These are phyloP conservation scores for Ustilago sp. DNA, from an alignment of 1,284 basidiomycete species.

Conservation along the genomic window DNA sequence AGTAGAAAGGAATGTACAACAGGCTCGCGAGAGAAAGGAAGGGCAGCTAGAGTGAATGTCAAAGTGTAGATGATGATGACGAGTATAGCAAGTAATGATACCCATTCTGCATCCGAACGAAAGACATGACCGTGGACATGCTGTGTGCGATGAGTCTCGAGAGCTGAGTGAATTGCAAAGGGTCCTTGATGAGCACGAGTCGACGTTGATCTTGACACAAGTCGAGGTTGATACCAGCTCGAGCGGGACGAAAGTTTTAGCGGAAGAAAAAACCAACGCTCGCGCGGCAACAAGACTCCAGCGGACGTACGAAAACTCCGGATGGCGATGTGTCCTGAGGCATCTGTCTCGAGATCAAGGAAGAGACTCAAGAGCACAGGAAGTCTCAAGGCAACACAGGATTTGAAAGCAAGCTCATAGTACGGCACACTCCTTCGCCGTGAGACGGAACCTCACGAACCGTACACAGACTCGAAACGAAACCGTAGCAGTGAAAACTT, in stretches of 20 bases:
- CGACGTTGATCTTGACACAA: neutral
- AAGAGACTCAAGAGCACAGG: neutral
- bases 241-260: neutral
- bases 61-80: neutral
- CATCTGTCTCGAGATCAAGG: neutral
- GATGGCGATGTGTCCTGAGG: neutral
- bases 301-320: neutral
- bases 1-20: neutral
- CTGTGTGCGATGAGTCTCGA: too few species aligned
- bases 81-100: neutral
- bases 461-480: neutral
- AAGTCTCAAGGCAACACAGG: neutral
- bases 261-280: neutral
- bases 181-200: too few species aligned
- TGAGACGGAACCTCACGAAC: neutral
- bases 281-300: neutral
- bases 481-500: too few species aligned
- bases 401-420: neutral
- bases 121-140: too few species aligned
- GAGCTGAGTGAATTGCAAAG: neutral
- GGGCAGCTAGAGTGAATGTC: neutral
- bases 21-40: neutral
- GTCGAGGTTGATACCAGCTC: neutral
- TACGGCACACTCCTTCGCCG: neutral
- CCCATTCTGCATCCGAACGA: neutral